Evolutionary conservation across 2,329 filamentous ascomycete species (phyloP).

Genomic region (Neurospora sp.): DNA sequence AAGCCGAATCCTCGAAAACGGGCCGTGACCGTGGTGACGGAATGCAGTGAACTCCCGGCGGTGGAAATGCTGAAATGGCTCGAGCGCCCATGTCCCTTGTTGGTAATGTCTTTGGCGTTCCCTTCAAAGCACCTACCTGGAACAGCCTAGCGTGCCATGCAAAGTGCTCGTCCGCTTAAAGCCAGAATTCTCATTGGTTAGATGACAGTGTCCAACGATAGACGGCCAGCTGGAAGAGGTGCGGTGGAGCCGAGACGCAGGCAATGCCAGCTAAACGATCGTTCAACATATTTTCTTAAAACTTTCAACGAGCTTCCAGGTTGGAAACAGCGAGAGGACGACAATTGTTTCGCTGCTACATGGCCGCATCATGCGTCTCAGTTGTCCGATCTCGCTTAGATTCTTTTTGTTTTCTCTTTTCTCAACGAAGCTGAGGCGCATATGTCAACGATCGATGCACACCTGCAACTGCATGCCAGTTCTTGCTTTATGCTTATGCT

Average conservation of each 20-base stretch:
- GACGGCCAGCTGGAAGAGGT: background rate
- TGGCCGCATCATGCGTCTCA: background rate
- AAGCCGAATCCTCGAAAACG: background rate
- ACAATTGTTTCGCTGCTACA: background rate
- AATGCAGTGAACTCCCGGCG: background rate
- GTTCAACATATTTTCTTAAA: background rate
- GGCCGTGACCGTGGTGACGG: background rate
- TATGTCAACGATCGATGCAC: background rate
- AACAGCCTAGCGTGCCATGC: constrained; percentile 20
- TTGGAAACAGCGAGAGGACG: background rate
- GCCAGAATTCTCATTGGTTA: background rate
- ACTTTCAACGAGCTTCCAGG: background rate
- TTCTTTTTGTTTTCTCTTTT: background rate
- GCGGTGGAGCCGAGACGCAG: background rate
- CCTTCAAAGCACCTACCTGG: constrained; percentile 23
- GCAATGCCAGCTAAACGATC: background rate
- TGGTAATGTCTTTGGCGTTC: background rate
- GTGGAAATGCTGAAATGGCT: background rate
- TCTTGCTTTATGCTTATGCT: background rate
- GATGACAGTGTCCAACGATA: background rate
- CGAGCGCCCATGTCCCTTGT: background rate
- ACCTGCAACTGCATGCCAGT: background rate
- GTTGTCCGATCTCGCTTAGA: background rate
- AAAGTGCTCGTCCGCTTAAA: constrained; percentile 8
- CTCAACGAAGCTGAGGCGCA: background rate